phyloP scores from a whole-genome alignment of 768 basidiomycete species.

The Brasilioporus rufonigricans region DNA sequence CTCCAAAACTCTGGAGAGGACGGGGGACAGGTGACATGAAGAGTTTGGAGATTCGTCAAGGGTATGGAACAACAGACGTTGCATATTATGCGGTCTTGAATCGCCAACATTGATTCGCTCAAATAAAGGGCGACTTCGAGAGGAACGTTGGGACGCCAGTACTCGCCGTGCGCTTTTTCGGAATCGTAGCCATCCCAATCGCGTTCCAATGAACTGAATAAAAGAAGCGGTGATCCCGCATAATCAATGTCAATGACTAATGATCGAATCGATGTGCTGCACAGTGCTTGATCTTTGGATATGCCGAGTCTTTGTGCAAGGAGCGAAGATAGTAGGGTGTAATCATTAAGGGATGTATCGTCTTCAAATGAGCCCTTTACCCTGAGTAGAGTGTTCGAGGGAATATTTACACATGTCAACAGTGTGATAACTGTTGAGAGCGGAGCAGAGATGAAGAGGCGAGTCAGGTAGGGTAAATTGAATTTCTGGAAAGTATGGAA shows the following conservation, averaged over 20 bases:
- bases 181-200: too few relatives aligned
- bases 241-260: not conserved
- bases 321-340: not conserved
- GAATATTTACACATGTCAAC: conserved; percentile 2
- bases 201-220: not conserved
- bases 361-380: not conserved
- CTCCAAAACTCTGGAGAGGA: not conserved
- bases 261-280: not conserved
- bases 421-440: conserved; percentile 1
- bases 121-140: not conserved
- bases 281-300: not conserved
- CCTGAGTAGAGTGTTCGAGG: not conserved
- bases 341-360: not conserved
- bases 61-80: not conserved
- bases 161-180: too few relatives aligned
- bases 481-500: not conserved
- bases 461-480: not conserved
- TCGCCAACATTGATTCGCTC: not conserved
- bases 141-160: conserved; percentile 1
- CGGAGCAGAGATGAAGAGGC: conserved; percentile 2
- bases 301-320: not conserved
- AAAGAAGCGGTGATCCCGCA: not conserved
- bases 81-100: not conserved
- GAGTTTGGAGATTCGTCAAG: not conserved
- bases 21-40: not conserved